phyloP scores from a whole-genome alignment of 331 rosid genomes.

The Malus hybrid region DNA sequence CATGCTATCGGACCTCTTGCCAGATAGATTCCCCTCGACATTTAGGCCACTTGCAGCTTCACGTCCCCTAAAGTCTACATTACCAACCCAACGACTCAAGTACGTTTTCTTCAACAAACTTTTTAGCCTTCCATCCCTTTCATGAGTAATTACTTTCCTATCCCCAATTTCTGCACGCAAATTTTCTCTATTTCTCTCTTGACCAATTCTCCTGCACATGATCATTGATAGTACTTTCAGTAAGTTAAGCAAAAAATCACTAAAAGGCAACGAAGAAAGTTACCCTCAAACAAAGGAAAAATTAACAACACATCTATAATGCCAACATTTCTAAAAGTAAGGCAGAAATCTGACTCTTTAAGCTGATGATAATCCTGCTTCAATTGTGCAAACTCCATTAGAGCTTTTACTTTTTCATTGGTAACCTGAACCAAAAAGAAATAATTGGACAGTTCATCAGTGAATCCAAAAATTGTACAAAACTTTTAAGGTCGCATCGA shows the following conservation, averaged over 20 bases:
- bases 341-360: constrained; percentile 50
- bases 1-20: constrained; percentile 47
- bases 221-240: neutral
- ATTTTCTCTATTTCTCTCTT: constrained; percentile 34
- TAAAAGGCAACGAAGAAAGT: neutral
- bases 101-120: constrained; percentile 76
- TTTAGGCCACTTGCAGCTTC: constrained; percentile 38
- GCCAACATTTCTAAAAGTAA: neutral
- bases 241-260: neutral
- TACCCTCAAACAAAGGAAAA: neutral
- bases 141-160: constrained; percentile 35
- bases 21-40: constrained; percentile 32
- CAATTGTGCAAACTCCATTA: constrained; percentile 77
- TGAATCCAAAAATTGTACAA: neutral
- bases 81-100: constrained; percentile 78
- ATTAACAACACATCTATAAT: neutral
- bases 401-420: constrained; percentile 89
- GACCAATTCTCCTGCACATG: constrained; percentile 51
- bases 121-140: constrained; percentile 59
- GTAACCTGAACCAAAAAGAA: constrained; percentile 59
- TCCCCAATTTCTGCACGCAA: constrained; percentile 29
- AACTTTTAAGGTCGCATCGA: neutral
- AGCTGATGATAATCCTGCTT: constrained; percentile 76
- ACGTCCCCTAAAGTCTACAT: constrained; percentile 37
- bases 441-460: neutral